These are phyloP conservation scores for Talaromyces ruber DNA, from an alignment of 495 filamentous ascomycete species.

Conservation along the genomic window DNA sequence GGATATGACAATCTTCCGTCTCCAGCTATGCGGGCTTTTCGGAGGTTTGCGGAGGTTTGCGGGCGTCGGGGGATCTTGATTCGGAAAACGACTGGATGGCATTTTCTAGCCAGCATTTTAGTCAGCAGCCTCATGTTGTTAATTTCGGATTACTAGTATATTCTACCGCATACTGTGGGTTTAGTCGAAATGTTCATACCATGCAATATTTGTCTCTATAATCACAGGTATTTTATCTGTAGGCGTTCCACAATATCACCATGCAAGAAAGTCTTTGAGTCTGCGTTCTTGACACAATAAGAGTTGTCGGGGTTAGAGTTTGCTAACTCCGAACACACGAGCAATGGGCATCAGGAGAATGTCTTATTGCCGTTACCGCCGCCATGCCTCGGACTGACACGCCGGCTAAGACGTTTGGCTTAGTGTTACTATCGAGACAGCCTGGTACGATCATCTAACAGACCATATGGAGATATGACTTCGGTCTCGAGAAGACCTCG, in stretches of 20 bases:
- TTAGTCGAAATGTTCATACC: no score
- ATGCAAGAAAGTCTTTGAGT: background rate
- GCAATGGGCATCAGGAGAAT: background rate
- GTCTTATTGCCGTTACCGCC: background rate
- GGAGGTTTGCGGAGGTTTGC: background rate
- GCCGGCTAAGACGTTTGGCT: background rate
- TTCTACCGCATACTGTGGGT: background rate
- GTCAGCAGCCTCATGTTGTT: background rate
- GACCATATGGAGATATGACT: no score
- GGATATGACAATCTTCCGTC: background rate
- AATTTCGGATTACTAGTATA: background rate
- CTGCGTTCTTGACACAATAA: background rate
- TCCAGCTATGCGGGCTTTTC: background rate
- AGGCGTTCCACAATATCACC: background rate
- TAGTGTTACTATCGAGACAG: background rate
- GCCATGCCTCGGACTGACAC: background rate
- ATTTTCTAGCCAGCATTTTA: background rate
- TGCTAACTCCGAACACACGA: background rate
- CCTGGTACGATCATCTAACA: no score
- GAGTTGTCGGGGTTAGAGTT: background rate
- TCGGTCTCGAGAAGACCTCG: no score
- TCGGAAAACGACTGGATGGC: background rate
- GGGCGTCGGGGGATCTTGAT: background rate
- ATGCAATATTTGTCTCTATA: slow-evolving; percentile 22
- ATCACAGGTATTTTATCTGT: slow-evolving; percentile 28